Evolutionary conservation across 352 stramenopile genomes (phyloP).

Genomic region (Phytophthora pistaciae): DNA sequence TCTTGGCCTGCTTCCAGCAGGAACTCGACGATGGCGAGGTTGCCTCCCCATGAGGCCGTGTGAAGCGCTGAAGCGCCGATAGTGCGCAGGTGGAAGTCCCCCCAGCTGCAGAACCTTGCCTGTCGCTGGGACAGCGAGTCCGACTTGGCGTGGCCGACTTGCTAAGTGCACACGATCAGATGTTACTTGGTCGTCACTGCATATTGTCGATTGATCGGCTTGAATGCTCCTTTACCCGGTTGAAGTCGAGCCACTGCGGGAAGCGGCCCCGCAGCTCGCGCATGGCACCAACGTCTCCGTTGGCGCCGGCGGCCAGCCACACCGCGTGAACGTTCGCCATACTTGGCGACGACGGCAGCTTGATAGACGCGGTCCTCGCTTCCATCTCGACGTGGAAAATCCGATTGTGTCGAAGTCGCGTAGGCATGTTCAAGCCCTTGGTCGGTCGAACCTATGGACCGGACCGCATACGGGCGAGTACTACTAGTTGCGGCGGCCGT

Average conservation of each 20-base stretch:
- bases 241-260: slow-evolving; percentile 33
- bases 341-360: not conserved
- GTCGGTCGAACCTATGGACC: not conserved
- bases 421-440: not conserved
- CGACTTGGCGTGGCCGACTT: slow-evolving; percentile 11
- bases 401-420: slow-evolving; percentile 1
- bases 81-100: slow-evolving; percentile 26
- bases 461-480: not conserved
- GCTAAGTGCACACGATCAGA: slow-evolving; percentile 5
- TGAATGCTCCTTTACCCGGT: slow-evolving; percentile 16
- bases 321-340: slow-evolving; percentile 21
- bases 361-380: not conserved
- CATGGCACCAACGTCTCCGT: slow-evolving; percentile 23
- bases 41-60: slow-evolving; percentile 32
- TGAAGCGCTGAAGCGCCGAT: slow-evolving; percentile 38
- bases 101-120: slow-evolving; percentile 29
- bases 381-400: slow-evolving; percentile 18
- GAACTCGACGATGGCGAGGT: slow-evolving; percentile 20
- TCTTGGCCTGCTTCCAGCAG: slow-evolving; percentile 33
- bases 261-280: slow-evolving; percentile 8
- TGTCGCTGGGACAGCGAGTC: slow-evolving; percentile 18
- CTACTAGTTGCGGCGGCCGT: slow-evolving; percentile 10
- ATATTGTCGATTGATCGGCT: not conserved
- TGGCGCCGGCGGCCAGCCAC: slow-evolving; percentile 28
- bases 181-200: not conserved